Evolutionary conservation across 441 rosid species (phyloP).

Genomic region (Codiaeum variegatum): DNA sequence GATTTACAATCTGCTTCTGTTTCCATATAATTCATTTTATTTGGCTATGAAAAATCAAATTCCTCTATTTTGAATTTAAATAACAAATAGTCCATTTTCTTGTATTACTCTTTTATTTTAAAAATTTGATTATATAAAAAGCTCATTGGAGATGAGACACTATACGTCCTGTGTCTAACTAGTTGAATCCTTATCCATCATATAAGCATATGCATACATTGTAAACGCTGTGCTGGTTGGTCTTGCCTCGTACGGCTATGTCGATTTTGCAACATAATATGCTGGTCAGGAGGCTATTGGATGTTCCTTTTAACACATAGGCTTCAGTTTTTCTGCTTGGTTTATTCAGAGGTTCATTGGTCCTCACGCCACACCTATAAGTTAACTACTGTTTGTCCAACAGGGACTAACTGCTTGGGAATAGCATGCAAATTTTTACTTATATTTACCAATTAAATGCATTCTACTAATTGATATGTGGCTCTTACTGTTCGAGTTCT

Average conservation of each 20-base stretch:
- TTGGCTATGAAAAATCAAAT: too few relatives aligned
- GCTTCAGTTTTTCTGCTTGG: background rate
- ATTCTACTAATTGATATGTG: background rate
- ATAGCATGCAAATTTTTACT: background rate
- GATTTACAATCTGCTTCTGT: background rate
- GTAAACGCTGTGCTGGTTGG: background rate
- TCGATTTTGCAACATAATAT: background rate
- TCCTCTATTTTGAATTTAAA: too few relatives aligned
- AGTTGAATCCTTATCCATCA: background rate
- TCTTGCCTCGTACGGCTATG: background rate
- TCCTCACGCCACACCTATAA: background rate
- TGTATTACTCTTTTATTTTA: too few relatives aligned
- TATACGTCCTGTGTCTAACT: too few relatives aligned
- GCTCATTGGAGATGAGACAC: too few relatives aligned
- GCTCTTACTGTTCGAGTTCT: background rate
- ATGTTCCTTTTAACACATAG: background rate
- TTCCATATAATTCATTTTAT: too few relatives aligned
- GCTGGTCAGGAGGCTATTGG: background rate
- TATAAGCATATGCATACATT: background rate
- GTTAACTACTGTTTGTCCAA: background rate
- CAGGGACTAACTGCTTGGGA: too few relatives aligned
- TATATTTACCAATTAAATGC: background rate
- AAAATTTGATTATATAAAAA: too few relatives aligned
- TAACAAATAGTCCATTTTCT: too few relatives aligned
- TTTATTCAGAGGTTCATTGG: background rate